Evolutionary conservation across 2,329 filamentous ascomycete genomes (phyloP), one percentile per base, ranked within the genome.

Genomic region (Phaeosphaeriaceae sp.): DNA sequence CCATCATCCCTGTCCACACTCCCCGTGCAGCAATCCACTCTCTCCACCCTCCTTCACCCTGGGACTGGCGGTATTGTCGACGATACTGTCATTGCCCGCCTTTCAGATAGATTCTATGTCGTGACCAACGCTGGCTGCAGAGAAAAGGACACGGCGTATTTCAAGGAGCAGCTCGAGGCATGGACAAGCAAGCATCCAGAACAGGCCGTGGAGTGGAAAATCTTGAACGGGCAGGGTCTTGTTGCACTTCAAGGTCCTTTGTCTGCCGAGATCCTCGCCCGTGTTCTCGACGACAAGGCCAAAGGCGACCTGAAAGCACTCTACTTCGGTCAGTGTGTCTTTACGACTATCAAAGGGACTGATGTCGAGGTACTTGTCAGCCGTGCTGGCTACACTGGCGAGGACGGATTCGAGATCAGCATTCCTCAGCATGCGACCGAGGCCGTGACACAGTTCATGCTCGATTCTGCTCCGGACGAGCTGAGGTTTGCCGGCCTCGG

Each of bases 381-480:
- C 74, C 88, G 95, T 60, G 95, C 91, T 48, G 95, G 95, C 4
- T 99, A 99, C 82, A 99, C 95, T 0, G 95, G 95, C 59, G 95
- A 99, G 82, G 95, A 99, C 77, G 95, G 95, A 44, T 99, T 99
- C 79, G 95, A 99, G 81, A 92, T 99, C 72, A 95, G 91, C 42
- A 91, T 97, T 69, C 87, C 90, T 1, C 84, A 86, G 0, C 83
- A 84, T 22, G 85, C 89, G 68, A 88, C 89, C 9, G 84, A 87
- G 6, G 81, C 82, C 20, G 84, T 93, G 42, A 89, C 91, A 5
- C 84, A 93, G 75, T 82, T 87, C 22, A 84, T 97, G 22, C 85
- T 97, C 48, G 77, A 84, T 42, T 81, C 85, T 31, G 82, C 83
- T 0, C 79, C 82, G 45, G 89, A 89, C 24, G 86, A 88, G 11